Evolutionary conservation across 129 eudicot species (phyloP).

Genomic region (Chrysanthemum lavandulifolium): DNA sequence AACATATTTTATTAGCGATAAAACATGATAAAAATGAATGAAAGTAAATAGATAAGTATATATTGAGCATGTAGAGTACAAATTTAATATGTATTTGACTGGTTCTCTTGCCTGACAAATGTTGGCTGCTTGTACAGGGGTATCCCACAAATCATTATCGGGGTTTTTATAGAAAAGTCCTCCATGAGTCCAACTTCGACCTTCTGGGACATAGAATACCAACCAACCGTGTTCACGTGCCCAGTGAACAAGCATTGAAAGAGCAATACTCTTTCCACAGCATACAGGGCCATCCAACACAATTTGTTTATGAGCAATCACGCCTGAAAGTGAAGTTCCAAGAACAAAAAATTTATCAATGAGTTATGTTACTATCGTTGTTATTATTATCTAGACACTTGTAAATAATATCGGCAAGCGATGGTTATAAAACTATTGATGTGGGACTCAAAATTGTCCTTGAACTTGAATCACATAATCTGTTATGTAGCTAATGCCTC

Average conservation of each 20-base stretch:
- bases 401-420: conserved; percentile 1
- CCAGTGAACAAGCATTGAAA: conserved; percentile 97
- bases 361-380: not conserved
- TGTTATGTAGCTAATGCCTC: not conserved
- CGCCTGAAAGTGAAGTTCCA: conserved; percentile 42
- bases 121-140: conserved; percentile 85
- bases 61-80: not conserved
- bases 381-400: not conserved
- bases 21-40: not conserved
- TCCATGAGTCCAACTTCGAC: conserved; percentile 93
- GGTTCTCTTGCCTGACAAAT: conserved; percentile 59
- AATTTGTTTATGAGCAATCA: conserved; percentile 64
- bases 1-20: not conserved
- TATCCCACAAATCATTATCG: conserved; percentile 81
- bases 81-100: not conserved
- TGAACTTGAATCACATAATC: not conserved
- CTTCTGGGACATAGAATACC: conserved; percentile 81
- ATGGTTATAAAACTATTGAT: not conserved
- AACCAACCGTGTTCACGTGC: conserved; percentile 94
- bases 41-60: not conserved
- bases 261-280: conserved; percentile 92
- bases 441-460: not conserved
- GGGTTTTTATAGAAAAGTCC: conserved; percentile 79
- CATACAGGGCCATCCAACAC: conserved; percentile 88
- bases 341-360: not conserved